Percentiles rank a stretch among this genome's conserved stretches.
phyloP scores from a whole-genome alignment of 164 flowering plant species.

The Dillenia turbinata region DNA sequence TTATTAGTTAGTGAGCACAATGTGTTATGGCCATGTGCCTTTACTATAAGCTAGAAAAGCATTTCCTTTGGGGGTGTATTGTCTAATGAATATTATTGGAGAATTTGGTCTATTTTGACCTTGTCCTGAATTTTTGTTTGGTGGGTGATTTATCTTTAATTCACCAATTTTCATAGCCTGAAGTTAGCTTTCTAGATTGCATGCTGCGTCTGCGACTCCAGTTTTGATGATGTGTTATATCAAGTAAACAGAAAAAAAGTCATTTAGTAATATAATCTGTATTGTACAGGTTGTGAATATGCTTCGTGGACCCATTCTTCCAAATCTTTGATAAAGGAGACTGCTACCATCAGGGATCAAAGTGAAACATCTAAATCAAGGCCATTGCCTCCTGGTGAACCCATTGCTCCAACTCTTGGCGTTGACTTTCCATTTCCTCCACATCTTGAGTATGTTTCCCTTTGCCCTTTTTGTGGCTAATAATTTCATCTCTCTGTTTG shows the following conservation, averaged over 20 bases:
- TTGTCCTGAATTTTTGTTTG: no score
- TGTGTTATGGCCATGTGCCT: background rate
- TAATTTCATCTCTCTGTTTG: no score
- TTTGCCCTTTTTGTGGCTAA: background rate
- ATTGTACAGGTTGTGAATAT: background rate
- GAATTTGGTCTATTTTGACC: no score
- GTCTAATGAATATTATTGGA: no score
- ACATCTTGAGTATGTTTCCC: conserved; percentile 71
- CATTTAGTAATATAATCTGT: background rate
- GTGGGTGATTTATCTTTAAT: no score
- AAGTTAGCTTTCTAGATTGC: background rate
- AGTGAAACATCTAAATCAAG: conserved; percentile 25
- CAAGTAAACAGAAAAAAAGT: background rate
- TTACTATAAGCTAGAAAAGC: background rate
- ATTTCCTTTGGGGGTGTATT: background rate
- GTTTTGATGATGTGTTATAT: background rate
- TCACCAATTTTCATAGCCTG: background rate
- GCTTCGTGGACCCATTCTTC: background rate
- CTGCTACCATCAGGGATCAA: conserved; percentile 15
- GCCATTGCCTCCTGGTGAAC: conserved; percentile 35
- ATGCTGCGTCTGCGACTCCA: background rate
- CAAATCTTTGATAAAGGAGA: conserved; percentile 25
- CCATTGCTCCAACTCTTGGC: conserved; percentile 87
- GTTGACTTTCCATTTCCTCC: conserved; percentile 96
- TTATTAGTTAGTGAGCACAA: no score